Conservation (phyloP, 345 rosid species). For the Eutrema heterophyllum region DNA sequence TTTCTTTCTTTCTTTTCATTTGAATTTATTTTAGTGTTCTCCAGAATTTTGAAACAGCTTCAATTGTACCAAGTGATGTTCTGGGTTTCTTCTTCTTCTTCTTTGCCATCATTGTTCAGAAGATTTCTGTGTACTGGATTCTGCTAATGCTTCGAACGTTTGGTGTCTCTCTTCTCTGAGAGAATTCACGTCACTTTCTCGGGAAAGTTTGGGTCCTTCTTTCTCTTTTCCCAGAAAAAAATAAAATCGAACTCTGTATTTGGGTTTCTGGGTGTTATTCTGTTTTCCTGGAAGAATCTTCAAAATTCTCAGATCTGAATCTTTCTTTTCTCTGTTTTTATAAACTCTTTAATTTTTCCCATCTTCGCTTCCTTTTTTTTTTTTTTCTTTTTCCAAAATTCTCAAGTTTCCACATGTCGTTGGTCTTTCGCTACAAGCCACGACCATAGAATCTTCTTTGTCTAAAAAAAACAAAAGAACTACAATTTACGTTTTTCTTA, state of each 20-base stretch:
- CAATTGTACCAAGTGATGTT: slow-evolving; percentile 26
- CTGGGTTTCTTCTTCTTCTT: slow-evolving; percentile 30
- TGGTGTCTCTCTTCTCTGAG: slow-evolving; percentile 42
- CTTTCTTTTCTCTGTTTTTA: not conserved
- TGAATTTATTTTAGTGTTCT: not conserved
- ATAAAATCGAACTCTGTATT: slow-evolving; percentile 8
- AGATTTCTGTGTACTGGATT: slow-evolving; percentile 17
- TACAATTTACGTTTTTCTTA: slow-evolving; percentile 28
- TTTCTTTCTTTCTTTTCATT: not conserved
- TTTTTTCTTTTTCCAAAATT: not conserved
- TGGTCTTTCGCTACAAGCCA: slow-evolving; percentile 34
- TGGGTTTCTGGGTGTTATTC: not conserved
- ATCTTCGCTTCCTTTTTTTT: not conserved
- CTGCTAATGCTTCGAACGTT: slow-evolving; percentile 30
- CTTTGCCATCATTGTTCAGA: not conserved
- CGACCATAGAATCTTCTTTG: slow-evolving; percentile 33
- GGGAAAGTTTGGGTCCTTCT: not conserved
- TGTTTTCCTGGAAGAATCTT: slow-evolving; percentile 9
- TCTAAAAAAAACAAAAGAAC: slow-evolving; percentile 17
- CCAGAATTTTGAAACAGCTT: not conserved
- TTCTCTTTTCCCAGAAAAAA: not conserved
- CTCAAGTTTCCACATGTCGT: slow-evolving; percentile 29
- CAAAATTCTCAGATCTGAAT: slow-evolving; percentile 31
- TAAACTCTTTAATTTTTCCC: not conserved
- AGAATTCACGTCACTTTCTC: slow-evolving; percentile 34